Evolutionary conservation across 2,329 filamentous ascomycete genomes (phyloP).

Genomic region (Paraphoma sp.): DNA sequence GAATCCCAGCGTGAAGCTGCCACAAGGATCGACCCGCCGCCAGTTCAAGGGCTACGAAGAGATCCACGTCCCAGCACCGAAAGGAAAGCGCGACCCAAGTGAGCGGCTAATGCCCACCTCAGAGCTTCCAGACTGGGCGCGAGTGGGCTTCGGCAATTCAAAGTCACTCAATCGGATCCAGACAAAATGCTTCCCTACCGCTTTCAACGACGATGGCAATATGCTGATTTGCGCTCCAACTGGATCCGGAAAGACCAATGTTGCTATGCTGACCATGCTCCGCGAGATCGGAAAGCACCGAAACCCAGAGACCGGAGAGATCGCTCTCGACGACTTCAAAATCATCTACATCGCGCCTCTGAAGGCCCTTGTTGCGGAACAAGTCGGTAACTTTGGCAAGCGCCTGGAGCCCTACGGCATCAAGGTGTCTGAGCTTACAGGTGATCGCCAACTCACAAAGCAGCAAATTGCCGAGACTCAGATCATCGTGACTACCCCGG

Average conservation of each 20-base stretch:
- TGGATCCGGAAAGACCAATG: slow-evolving; percentile 97
- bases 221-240: slow-evolving; percentile 98
- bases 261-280: slow-evolving; percentile 95
- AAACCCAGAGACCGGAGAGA: slow-evolving; percentile 86
- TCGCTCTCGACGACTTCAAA: slow-evolving; percentile 96
- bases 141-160: slow-evolving; percentile 81
- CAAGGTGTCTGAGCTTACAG: slow-evolving; percentile 91
- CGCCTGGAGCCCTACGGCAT: slow-evolving; percentile 90
- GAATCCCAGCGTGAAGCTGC: slow-evolving; percentile 93
- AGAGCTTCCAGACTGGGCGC: slow-evolving; percentile 92
- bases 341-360: slow-evolving; percentile 97
- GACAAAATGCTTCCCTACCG: slow-evolving; percentile 88
- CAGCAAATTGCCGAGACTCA: slow-evolving; percentile 98
- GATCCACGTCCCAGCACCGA: slow-evolving; percentile 93
- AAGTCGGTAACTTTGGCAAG: slow-evolving; percentile 96
- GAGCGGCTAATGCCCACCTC: slow-evolving; percentile 82
- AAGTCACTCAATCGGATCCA: slow-evolving; percentile 94
- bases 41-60: slow-evolving; percentile 99
- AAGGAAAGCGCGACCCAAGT: slow-evolving; percentile 80
- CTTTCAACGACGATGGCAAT: slow-evolving; percentile 93
- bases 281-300: slow-evolving; percentile 96
- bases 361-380: slow-evolving; percentile 95
- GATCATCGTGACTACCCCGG: slow-evolving; percentile 96
- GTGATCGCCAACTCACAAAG: slow-evolving; percentile 97
- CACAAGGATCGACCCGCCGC: slow-evolving; percentile 92